A percentile compares a stretch with the other conserved stretches of the same genome.
Conservation (phyloP, 768 basidiomycete genomes). For the Scleroderma bovista region DNA sequence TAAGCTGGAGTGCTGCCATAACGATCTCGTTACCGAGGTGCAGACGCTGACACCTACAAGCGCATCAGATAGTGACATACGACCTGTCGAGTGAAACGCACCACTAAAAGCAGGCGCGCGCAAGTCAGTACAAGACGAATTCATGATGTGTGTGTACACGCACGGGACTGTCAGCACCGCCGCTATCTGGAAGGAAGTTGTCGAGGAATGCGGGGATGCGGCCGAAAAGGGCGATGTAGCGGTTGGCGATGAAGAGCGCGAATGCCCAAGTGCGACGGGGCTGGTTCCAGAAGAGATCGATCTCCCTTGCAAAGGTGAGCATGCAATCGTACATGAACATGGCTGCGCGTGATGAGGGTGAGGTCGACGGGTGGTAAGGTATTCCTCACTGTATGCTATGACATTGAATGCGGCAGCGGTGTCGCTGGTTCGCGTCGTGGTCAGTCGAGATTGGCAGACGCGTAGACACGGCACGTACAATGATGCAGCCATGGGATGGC, state of each 20-base stretch:
- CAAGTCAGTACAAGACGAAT: not conserved
- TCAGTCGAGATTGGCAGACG: not conserved
- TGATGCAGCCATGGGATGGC: not conserved
- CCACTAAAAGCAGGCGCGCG: no score
- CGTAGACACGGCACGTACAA: not conserved
- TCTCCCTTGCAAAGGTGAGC: constrained; percentile 37
- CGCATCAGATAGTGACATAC: no score
- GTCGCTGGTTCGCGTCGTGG: not conserved
- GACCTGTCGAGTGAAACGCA: not conserved
- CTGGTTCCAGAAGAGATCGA: constrained; percentile 38
- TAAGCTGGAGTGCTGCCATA: not conserved
- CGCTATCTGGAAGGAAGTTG: constrained; percentile 15
- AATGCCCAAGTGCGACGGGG: constrained; percentile 30
- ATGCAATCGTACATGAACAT: constrained; percentile 39
- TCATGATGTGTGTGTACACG: not conserved
- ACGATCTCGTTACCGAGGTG: not conserved
- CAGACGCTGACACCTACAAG: not conserved
- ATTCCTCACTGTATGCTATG: not conserved
- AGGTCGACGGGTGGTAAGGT: not conserved
- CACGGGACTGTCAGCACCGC: not conserved
- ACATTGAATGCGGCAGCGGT: not conserved
- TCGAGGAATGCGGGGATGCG: constrained; percentile 36
- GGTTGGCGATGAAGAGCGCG: constrained; percentile 36
- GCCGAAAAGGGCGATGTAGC: constrained; percentile 34
- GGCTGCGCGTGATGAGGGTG: constrained; percentile 3